A percentile compares a stretch with the other conserved stretches of the same genome.
These are phyloP conservation scores for Hypoxylon crocopeplum DNA, from an alignment of 495 filamentous ascomycete genomes.

Conservation along the genomic window DNA sequence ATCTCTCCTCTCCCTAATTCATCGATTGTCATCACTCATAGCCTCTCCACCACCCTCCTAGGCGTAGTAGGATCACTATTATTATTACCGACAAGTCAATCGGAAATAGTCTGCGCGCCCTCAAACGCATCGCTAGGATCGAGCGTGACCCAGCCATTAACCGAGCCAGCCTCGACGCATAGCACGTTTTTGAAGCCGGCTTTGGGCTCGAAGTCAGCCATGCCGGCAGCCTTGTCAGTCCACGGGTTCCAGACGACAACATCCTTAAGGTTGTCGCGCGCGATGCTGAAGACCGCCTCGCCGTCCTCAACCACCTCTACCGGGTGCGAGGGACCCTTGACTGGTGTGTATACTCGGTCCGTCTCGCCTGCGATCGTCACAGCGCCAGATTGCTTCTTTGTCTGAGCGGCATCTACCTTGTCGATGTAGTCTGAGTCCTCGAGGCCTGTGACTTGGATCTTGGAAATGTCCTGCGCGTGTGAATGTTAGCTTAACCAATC, in stretches of 20 bases:
- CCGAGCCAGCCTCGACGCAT: conserved; percentile 89
- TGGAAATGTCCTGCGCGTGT: conserved; percentile 70
- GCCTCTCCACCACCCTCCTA: conserved; percentile 5
- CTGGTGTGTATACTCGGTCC: conserved; percentile 71
- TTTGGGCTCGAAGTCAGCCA: conserved; percentile 88
- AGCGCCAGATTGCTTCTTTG: conserved; percentile 64
- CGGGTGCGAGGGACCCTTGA: conserved; percentile 67
- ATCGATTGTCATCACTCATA: conserved; percentile 17
- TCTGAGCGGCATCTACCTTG: conserved; percentile 71
- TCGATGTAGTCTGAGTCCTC: conserved; percentile 76
- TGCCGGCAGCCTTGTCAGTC: conserved; percentile 78
- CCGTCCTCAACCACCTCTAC: conserved; percentile 67
- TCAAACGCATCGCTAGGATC: conserved; percentile 90
- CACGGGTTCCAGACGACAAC: conserved; percentile 99
- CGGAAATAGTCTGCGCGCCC: conserved; percentile 78
- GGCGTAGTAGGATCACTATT: not conserved
- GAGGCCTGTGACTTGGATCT: conserved; percentile 73
- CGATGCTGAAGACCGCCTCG: conserved; percentile 69
- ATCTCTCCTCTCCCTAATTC: no score
- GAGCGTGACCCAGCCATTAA: conserved; percentile 79
- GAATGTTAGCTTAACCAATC: not conserved
- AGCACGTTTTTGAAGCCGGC: conserved; percentile 92
- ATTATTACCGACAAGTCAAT: conserved; percentile 25
- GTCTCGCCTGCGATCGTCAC: conserved; percentile 71
- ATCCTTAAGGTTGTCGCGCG: conserved; percentile 80